phyloP scores from a whole-genome alignment of 192 early-diverging fungal species.

The Neocallimastix lanati region DNA sequence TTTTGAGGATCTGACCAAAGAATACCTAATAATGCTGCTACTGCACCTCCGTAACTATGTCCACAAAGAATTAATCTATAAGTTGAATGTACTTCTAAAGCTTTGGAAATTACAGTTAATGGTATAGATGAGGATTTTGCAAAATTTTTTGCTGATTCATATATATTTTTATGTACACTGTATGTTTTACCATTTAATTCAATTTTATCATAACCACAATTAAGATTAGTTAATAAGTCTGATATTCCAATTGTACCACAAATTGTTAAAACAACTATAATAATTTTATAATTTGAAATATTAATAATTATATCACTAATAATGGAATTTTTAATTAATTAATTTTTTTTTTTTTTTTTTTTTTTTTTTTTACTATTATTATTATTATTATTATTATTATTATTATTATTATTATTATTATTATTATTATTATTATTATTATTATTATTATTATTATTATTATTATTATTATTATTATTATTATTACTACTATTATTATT shows the following conservation, averaged over 20 bases:
- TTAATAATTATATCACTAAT: too few relatives aligned
- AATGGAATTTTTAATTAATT: too few relatives aligned
- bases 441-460: too few relatives aligned
- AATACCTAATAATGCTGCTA: conserved; percentile 59
- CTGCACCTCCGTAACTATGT: conserved; percentile 73
- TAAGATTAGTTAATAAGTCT: background rate
- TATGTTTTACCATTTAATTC: background rate
- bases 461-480: too few relatives aligned
- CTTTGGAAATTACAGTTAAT: conserved; percentile 11
- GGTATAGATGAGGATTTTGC: background rate
- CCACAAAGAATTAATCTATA: conserved; percentile 74
- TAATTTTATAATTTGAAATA: background rate
- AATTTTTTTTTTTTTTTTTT: too few relatives aligned
- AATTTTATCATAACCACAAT: background rate
- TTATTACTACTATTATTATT: too few relatives aligned
- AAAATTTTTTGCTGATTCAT: background rate
- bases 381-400: too few relatives aligned
- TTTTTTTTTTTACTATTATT: too few relatives aligned
- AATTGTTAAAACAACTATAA: background rate
- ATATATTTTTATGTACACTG: background rate
- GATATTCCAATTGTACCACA: background rate
- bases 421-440: too few relatives aligned
- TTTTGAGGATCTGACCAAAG: conserved; percentile 45
- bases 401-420: too few relatives aligned
- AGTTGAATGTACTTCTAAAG: conserved; percentile 48